Evolutionary conservation across 768 basidiomycete genomes (phyloP), one percentile per base, ranked within the genome.

Genomic region (Pleurotus platypus): DNA sequence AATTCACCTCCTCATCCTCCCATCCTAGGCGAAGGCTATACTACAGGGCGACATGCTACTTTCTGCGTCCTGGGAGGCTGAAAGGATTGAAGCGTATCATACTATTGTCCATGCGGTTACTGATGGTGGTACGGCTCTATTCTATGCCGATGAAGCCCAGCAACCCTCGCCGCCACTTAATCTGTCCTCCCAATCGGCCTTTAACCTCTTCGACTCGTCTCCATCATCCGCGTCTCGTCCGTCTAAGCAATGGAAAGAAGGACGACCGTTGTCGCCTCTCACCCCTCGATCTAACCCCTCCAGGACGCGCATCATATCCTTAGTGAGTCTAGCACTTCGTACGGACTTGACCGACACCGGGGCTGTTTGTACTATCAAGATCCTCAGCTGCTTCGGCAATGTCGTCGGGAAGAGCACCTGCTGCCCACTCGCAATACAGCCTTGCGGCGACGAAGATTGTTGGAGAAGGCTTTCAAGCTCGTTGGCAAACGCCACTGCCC

Each of bases 331-430:
- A 4, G 61, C 16, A 20, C 57, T 39, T 35, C 64, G 40, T 5
- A 57, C 55, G 20, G 49, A 46, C 49, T 62, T 62, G n/a, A 26
- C 55, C 0, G 64, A 59, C 11, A 59, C 61, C 0, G 67, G 61
- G 4, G 64, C 71, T 4, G 70, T 70, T 59, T 74, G 69, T 3
- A 74, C 49, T 1, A 66, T 51, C 7, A 74, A 46, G 11, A 57
- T 38, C 7, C 62, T 57, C 5, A 75, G 26, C 4, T 46, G 59
- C 9, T 59, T 49, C 0, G 73, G 72, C 4, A 75, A 49, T n/a
- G 58, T 65, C 1, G 68, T 50, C 11, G 68, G 61, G 22, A 67
- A 66, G 27, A 63, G 49, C 57, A 1, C 55, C 59, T 12, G 26
- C 9, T 7, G 13, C 15, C 22, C 24, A 20, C 8, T 11, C 18